Percentiles rank a stretch among this genome's conserved stretches.
Evolutionary conservation across 148 eudicot genomes (phyloP).

Genomic region (Hydrangea macrophylla): DNA sequence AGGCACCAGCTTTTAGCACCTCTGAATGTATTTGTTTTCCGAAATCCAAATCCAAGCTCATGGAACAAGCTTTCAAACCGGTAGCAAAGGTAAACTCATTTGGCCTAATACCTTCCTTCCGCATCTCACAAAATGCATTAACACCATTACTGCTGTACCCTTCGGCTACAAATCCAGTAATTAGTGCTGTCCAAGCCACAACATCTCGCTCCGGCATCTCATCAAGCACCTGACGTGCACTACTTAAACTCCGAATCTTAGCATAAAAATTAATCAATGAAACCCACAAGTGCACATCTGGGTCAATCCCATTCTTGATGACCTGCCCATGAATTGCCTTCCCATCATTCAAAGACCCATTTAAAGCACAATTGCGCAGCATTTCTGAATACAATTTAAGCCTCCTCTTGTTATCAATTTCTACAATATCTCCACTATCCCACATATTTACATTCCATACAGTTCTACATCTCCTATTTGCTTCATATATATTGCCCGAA

Average conservation of each 20-base stretch:
- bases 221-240: slow-evolving; percentile 32
- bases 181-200: slow-evolving; percentile 49
- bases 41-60: slow-evolving; percentile 27
- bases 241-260: slow-evolving; percentile 24
- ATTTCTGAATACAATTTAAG: slow-evolving; percentile 33
- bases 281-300: slow-evolving; percentile 43
- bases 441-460: slow-evolving; percentile 2
- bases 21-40: slow-evolving; percentile 43
- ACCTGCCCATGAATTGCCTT: slow-evolving; percentile 33
- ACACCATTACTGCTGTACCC: slow-evolving; percentile 27
- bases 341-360: slow-evolving; percentile 25
- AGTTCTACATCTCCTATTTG: not conserved
- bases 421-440: not conserved
- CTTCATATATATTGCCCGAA: not conserved
- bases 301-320: slow-evolving; percentile 29
- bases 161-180: slow-evolving; percentile 35
- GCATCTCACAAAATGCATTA: slow-evolving; percentile 38
- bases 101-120: slow-evolving; percentile 30
- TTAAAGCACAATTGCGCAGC: slow-evolving; percentile 24
- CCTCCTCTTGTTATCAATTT: slow-evolving; percentile 10
- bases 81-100: slow-evolving; percentile 39
- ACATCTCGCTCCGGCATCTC: slow-evolving; percentile 40
- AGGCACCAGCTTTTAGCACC: slow-evolving; percentile 27
- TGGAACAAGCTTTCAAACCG: slow-evolving; percentile 30
- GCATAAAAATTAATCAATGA: slow-evolving; percentile 47